These are phyloP conservation scores for Colletotrichum coccodes DNA, from an alignment of 2,329 filamentous ascomycete species.

Conservation along the genomic window DNA sequence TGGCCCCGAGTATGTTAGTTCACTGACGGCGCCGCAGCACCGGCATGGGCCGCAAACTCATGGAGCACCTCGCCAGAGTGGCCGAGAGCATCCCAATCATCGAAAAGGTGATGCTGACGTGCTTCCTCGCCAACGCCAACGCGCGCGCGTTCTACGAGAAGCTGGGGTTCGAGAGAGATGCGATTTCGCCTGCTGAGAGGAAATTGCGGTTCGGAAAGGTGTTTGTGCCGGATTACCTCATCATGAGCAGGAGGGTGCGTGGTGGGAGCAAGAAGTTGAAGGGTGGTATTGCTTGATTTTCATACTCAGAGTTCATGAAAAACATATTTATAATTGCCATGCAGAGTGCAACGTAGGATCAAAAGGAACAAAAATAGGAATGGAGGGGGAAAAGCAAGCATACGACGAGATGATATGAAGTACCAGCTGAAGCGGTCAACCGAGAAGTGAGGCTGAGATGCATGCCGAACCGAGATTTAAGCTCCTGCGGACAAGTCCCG, in stretches of 20 bases:
- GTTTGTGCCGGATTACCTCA: constrained; percentile 67
- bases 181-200: constrained; percentile 63
- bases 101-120: constrained; percentile 78
- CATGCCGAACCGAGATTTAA: not conserved
- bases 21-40: constrained; percentile 50
- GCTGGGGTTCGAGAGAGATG: constrained; percentile 66
- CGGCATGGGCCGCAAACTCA: constrained; percentile 70
- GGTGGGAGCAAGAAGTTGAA: not conserved
- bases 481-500: not conserved
- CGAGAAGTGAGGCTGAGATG: not conserved
- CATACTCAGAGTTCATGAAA: no score
- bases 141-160: constrained; percentile 70
- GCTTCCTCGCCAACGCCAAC: constrained; percentile 70
- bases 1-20: not conserved
- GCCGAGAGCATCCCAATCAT: constrained; percentile 65
- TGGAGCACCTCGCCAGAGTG: constrained; percentile 64
- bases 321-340: no score
- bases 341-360: no score
- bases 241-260: constrained; percentile 62
- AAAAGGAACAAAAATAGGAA: not conserved
- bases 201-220: constrained; percentile 64
- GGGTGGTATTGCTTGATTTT: no score
- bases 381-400: not conserved
- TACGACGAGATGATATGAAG: not conserved
- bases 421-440: not conserved